These are phyloP conservation scores for Lomentospora prolificans DNA, from an alignment of 2,329 filamentous ascomycete species.

Conservation along the genomic window DNA sequence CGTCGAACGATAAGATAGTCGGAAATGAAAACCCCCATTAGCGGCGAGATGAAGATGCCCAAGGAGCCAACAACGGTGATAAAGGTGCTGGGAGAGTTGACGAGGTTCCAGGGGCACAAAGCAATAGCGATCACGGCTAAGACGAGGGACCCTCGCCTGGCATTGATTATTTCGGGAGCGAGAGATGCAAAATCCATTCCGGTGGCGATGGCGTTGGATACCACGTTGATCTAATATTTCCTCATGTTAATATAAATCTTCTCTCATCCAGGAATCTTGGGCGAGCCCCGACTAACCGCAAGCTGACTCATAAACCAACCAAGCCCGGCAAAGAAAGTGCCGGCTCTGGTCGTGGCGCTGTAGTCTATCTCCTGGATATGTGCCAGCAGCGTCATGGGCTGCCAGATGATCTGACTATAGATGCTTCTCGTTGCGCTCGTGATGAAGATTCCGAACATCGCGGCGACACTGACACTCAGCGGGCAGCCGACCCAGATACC, in stretches of 20 bases:
- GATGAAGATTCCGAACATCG: slow-evolving; percentile 9
- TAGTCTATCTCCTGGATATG: slow-evolving; percentile 17
- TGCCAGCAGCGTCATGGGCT: slow-evolving; percentile 16
- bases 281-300: slow-evolving; percentile 11
- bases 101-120: slow-evolving; percentile 18
- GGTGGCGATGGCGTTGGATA: slow-evolving; percentile 16
- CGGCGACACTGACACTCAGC: not conserved
- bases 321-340: slow-evolving; percentile 17
- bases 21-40: slow-evolving; percentile 18
- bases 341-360: slow-evolving; percentile 15
- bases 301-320: slow-evolving; percentile 18
- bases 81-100: slow-evolving; percentile 17
- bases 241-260: not conserved
- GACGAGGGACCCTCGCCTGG: slow-evolving; percentile 17
- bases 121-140: slow-evolving; percentile 14
- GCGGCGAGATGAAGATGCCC: slow-evolving; percentile 17
- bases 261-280: not conserved
- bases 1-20: slow-evolving; percentile 22
- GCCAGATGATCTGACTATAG: slow-evolving; percentile 17
- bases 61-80: slow-evolving; percentile 17
- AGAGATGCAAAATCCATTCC: slow-evolving; percentile 19
- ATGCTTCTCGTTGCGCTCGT: slow-evolving; percentile 6
- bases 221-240: not conserved
- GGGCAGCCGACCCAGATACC: not conserved
- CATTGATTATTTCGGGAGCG: slow-evolving; percentile 16